These are phyloP conservation scores for Podila horticola DNA, from an alignment of 192 early-diverging fungal species.

Conservation along the genomic window DNA sequence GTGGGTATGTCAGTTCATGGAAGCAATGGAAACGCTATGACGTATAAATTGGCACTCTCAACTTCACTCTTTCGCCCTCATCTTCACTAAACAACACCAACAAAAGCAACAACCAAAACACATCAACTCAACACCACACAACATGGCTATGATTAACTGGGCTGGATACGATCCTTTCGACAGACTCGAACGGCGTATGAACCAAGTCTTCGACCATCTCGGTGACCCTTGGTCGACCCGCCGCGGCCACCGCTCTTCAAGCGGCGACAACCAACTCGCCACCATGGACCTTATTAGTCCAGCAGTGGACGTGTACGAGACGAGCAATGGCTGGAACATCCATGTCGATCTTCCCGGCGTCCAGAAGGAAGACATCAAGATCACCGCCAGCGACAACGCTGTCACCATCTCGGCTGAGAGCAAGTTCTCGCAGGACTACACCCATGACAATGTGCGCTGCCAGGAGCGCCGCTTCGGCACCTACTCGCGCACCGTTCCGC, in stretches of 20 bases:
- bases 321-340: slow-evolving; percentile 54
- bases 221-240: slow-evolving; percentile 20
- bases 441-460: slow-evolving; percentile 54
- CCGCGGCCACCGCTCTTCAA: slow-evolving; percentile 6
- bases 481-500: slow-evolving; percentile 57
- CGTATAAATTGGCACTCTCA: too few species aligned
- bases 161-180: slow-evolving; percentile 23
- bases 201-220: slow-evolving; percentile 34
- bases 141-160: slow-evolving; percentile 39
- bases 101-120: slow-evolving; percentile 3
- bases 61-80: too few species aligned
- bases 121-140: slow-evolving; percentile 7
- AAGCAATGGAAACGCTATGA: too few species aligned
- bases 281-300: slow-evolving; percentile 24
- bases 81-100: too few species aligned
- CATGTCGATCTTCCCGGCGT: slow-evolving; percentile 68
- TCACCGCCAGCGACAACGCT: slow-evolving; percentile 57
- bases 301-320: slow-evolving; percentile 60
- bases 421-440: slow-evolving; percentile 35
- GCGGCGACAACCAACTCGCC: slow-evolving; percentile 2
- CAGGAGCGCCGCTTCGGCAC: slow-evolving; percentile 63
- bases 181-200: slow-evolving; percentile 31
- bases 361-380: slow-evolving; percentile 62
- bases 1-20: too few species aligned
- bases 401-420: slow-evolving; percentile 59